A percentile compares a stretch with the other conserved stretches of the same genome.
Evolutionary conservation across 257 asterid species (phyloP).

Genomic region (Dorcoceras hygrometricum): DNA sequence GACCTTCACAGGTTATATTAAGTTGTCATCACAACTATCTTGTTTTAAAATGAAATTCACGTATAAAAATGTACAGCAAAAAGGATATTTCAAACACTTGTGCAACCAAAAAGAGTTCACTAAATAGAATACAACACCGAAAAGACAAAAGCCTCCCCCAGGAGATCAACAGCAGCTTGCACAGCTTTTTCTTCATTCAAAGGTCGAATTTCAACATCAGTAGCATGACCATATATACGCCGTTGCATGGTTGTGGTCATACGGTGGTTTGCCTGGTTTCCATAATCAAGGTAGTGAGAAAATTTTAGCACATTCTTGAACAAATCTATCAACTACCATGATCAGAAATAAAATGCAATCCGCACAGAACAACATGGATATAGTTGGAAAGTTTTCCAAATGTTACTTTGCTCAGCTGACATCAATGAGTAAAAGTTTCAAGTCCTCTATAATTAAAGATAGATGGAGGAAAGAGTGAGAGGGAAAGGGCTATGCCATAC

Average conservation of each 20-base stretch:
- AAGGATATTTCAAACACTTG: not conserved
- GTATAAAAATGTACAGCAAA: not conserved
- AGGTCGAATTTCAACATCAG: slow-evolving; percentile 77
- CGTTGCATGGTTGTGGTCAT: slow-evolving; percentile 70
- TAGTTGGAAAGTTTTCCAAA: not conserved
- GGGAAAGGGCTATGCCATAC: not conserved
- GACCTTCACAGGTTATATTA: not conserved
- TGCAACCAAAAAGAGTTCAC: not conserved
- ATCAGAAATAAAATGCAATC: not conserved
- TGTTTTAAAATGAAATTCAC: not conserved
- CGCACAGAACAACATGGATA: not conserved
- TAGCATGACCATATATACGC: slow-evolving; percentile 75
- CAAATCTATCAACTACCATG: not conserved
- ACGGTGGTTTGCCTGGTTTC: slow-evolving; percentile 72
- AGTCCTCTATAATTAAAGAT: not conserved
- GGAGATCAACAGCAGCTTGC: slow-evolving; percentile 86
- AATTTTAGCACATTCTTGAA: not conserved
- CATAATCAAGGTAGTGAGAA: not conserved
- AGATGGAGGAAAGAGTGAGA: not conserved
- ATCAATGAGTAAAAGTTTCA: not conserved
- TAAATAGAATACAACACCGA: slow-evolving; percentile 37
- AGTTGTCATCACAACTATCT: not conserved
- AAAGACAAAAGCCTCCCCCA: slow-evolving; percentile 78
- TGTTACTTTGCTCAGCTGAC: not conserved
- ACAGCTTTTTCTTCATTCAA: slow-evolving; percentile 87